Conservation (phyloP, 495 filamentous ascomycete genomes). For the Hypoxylon lenormandii region DNA sequence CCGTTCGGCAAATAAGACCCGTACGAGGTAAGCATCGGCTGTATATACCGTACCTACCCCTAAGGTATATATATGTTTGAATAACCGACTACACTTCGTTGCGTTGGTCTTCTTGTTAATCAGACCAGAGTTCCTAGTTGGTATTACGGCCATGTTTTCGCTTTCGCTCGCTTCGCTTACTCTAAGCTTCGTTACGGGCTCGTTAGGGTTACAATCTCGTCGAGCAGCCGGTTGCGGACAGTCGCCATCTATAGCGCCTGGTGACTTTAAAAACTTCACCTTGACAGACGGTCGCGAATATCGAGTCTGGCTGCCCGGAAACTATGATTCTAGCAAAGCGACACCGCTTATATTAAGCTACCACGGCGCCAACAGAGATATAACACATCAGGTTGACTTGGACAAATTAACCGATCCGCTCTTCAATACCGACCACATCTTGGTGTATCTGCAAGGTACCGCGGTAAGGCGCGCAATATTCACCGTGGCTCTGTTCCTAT, state of each 20-base stretch:
- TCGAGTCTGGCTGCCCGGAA: slow-evolving; percentile 54
- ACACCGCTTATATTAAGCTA: slow-evolving; percentile 62
- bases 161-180: slow-evolving; percentile 19
- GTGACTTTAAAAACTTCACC: slow-evolving; percentile 35
- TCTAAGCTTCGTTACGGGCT: slow-evolving; percentile 14
- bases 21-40: too few relatives aligned
- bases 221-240: slow-evolving; percentile 24
- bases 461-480: slow-evolving; percentile 48
- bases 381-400: slow-evolving; percentile 53
- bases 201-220: slow-evolving; percentile 8
- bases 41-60: too few relatives aligned
- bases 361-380: slow-evolving; percentile 56
- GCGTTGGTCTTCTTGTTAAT: background rate
- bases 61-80: slow-evolving; percentile 3
- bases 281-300: slow-evolving; percentile 52
- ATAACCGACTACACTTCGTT: background rate
- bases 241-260: slow-evolving; percentile 19
- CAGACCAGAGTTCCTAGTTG: background rate
- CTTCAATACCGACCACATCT: slow-evolving; percentile 62
- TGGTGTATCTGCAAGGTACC: slow-evolving; percentile 63
- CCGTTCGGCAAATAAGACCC: too few relatives aligned
- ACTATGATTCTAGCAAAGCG: slow-evolving; percentile 51
- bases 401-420: slow-evolving; percentile 58
- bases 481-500: slow-evolving; percentile 44
- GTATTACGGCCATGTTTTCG: slow-evolving; percentile 20